These are phyloP conservation scores for Ensete ventricosum DNA, from an alignment of 176 grass and related monocot genomes.

Conservation along the genomic window DNA sequence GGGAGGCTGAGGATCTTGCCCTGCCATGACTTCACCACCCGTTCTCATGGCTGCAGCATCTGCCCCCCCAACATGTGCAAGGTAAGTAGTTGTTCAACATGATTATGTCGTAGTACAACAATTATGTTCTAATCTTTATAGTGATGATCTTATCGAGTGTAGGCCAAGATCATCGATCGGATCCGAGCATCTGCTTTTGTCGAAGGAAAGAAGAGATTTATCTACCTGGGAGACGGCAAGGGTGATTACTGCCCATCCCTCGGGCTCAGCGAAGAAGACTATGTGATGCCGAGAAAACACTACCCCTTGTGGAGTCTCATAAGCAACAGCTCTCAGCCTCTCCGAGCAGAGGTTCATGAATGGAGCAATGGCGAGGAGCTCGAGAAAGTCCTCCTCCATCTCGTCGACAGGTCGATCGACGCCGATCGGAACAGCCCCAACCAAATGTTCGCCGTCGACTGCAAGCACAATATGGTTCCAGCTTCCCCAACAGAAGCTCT, in stretches of 20 bases:
- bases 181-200: constrained; percentile 24
- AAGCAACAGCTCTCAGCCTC: constrained; percentile 25
- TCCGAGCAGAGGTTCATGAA: constrained; percentile 66
- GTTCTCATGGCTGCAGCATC: constrained; percentile 1
- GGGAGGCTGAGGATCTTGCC: constrained; percentile 2
- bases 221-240: constrained; percentile 76
- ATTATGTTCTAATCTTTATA: too few species aligned
- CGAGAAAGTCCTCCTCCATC: constrained; percentile 38
- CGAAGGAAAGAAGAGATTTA: constrained; percentile 30
- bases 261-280: constrained; percentile 38
- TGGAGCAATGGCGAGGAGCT: constrained; percentile 56
- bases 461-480: constrained; percentile 46
- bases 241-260: constrained; percentile 84
- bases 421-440: constrained; percentile 6
- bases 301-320: constrained; percentile 83
- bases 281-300: constrained; percentile 59
- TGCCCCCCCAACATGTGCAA: constrained; percentile 16
- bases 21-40: neutral
- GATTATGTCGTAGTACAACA: too few species aligned
- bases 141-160: too few species aligned
- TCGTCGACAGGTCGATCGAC: constrained; percentile 32
- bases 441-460: constrained; percentile 26
- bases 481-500: constrained; percentile 30
- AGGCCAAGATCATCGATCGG: constrained; percentile 40
- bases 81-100: neutral